Evolutionary conservation across 2,329 filamentous ascomycete species (phyloP).

Genomic region (Aspergillus neoniger): DNA sequence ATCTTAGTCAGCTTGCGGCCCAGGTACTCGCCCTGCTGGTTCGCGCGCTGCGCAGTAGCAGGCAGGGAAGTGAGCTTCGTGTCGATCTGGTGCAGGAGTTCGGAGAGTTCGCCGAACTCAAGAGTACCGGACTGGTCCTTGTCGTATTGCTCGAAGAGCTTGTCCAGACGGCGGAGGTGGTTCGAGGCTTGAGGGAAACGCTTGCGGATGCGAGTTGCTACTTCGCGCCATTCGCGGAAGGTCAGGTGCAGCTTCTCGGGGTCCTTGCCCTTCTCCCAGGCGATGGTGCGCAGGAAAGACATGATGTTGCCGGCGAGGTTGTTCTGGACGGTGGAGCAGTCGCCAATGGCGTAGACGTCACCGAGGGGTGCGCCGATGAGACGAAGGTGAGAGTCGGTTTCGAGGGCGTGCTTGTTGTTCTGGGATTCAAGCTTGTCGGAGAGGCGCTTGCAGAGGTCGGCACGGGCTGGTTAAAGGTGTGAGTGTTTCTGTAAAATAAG

Average conservation of each 20-base stretch:
- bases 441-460: slow-evolving; percentile 74
- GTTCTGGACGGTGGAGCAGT: slow-evolving; percentile 96
- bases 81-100: slow-evolving; percentile 90
- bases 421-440: slow-evolving; percentile 76
- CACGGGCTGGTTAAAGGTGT: slow-evolving; percentile 59
- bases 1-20: slow-evolving; percentile 93
- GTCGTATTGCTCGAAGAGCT: slow-evolving; percentile 89
- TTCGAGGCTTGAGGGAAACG: slow-evolving; percentile 88
- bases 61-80: slow-evolving; percentile 90
- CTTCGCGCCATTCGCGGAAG: slow-evolving; percentile 83
- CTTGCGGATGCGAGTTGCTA: slow-evolving; percentile 80
- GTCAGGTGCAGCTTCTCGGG: slow-evolving; percentile 83
- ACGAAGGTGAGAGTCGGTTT: slow-evolving; percentile 91
- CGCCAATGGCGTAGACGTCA: slow-evolving; percentile 94
- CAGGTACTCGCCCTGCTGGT: slow-evolving; percentile 93
- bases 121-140: slow-evolving; percentile 89
- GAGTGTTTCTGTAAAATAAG: not conserved
- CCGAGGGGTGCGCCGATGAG: slow-evolving; percentile 85
- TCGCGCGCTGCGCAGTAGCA: slow-evolving; percentile 91
- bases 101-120: slow-evolving; percentile 87
- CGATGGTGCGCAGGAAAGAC: slow-evolving; percentile 81
- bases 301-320: slow-evolving; percentile 91
- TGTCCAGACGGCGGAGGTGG: slow-evolving; percentile 86
- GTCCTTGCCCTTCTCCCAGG: slow-evolving; percentile 89
- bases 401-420: slow-evolving; percentile 85